phyloP scores from a whole-genome alignment of 345 rosid genomes.

The Litchi chinensis region DNA sequence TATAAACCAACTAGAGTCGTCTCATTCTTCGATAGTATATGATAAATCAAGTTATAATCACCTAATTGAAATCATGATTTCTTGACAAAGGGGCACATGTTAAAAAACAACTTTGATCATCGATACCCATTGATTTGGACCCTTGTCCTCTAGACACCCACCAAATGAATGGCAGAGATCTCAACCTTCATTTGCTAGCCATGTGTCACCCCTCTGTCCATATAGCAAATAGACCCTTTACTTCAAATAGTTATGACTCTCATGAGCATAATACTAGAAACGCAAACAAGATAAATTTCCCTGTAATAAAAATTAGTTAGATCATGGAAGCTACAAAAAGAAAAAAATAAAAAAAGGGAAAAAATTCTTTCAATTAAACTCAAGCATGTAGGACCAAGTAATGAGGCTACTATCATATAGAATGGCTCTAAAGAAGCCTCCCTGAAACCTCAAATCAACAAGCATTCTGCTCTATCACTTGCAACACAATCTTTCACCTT shows the following conservation, averaged over 20 bases:
- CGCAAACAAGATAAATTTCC: background rate
- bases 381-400: slow-evolving; percentile 9
- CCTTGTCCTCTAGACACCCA: background rate
- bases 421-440: slow-evolving; percentile 1
- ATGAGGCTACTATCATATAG: background rate
- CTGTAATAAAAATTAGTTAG: background rate
- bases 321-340: background rate
- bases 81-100: background rate
- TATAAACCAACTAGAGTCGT: too few relatives aligned
- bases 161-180: slow-evolving; percentile 15
- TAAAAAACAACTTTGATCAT: background rate
- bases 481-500: slow-evolving; percentile 5
- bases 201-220: slow-evolving; percentile 11
- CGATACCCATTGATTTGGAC: background rate
- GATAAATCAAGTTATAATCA: background rate
- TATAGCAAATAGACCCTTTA: background rate
- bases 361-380: background rate
- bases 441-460: background rate
- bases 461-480: background rate
- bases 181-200: background rate
- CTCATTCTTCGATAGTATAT: too few relatives aligned
- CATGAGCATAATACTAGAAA: background rate
- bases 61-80: background rate
- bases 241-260: background rate
- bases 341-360: background rate